These are phyloP conservation scores for Tubosaeta sp. DNA, from an alignment of 768 basidiomycete species.

Conservation along the genomic window DNA sequence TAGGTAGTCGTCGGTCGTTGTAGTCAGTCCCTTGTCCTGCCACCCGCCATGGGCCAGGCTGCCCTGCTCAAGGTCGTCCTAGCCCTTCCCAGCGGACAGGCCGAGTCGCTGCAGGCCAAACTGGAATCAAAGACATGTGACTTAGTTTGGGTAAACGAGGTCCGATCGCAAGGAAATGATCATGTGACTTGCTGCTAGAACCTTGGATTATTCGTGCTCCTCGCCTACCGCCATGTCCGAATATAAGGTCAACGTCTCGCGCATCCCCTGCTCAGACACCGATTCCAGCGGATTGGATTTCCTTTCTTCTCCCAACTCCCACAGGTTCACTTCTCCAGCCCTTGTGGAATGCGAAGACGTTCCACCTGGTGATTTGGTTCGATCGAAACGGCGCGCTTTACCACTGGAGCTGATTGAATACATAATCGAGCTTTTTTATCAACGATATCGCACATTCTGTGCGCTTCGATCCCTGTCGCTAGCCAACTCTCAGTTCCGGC, in stretches of 20 bases:
- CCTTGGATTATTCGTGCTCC: neutral
- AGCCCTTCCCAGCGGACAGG: too few relatives aligned
- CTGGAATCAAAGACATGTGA: too few relatives aligned
- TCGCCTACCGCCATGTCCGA: slow-evolving; percentile 15
- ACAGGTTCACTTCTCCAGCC: slow-evolving; percentile 23
- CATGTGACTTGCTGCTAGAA: slow-evolving; percentile 20
- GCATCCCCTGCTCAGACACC: slow-evolving; percentile 13
- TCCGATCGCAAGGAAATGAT: too few relatives aligned
- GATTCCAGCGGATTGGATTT: slow-evolving; percentile 9
- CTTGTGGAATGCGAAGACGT: slow-evolving; percentile 9
- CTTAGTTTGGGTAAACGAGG: too few relatives aligned
- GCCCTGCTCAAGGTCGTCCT: too few relatives aligned
- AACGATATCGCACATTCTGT: slow-evolving; percentile 24
- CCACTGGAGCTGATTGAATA: slow-evolving; percentile 32
- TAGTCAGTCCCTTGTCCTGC: too few relatives aligned
- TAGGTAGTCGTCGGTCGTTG: too few relatives aligned
- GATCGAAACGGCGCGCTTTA: slow-evolving; percentile 12
- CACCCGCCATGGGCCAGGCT: too few relatives aligned
- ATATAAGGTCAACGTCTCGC: neutral
- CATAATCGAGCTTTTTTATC: slow-evolving; percentile 25
- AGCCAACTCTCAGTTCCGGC: slow-evolving; percentile 40
- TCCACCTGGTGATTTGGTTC: neutral
- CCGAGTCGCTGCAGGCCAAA: too few relatives aligned
- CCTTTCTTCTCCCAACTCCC: slow-evolving; percentile 13
- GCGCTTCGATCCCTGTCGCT: slow-evolving; percentile 38